A percentile compares a stretch with the other conserved stretches of the same genome.
These are phyloP conservation scores for Serendipita sp. DNA, from an alignment of 768 basidiomycete genomes.

Conservation along the genomic window DNA sequence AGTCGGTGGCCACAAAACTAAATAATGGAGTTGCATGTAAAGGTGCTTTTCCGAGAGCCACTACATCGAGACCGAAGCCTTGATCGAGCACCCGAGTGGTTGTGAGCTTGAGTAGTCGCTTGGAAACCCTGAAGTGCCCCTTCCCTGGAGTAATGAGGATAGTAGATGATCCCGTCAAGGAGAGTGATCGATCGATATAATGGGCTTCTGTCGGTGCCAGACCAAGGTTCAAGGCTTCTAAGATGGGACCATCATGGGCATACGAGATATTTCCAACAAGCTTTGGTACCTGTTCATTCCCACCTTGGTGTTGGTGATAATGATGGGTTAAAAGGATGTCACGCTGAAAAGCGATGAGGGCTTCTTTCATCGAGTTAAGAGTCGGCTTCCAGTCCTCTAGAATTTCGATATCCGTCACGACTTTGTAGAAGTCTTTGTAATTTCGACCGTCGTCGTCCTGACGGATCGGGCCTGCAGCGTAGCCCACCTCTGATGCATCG, in stretches of 20 bases:
- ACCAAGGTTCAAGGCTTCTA: conserved; percentile 86
- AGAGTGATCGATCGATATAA: conserved; percentile 87
- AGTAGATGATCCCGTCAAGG: conserved; percentile 69
- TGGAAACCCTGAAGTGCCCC: conserved; percentile 84
- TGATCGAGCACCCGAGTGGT: conserved; percentile 89
- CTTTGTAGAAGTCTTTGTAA: conserved; percentile 93
- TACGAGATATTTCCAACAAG: conserved; percentile 64
- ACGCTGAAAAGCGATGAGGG: conserved; percentile 80
- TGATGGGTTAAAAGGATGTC: conserved; percentile 85
- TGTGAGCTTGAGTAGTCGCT: conserved; percentile 74
- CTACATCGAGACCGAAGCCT: conserved; percentile 76
- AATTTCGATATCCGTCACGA: conserved; percentile 84
- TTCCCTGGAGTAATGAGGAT: conserved; percentile 86
- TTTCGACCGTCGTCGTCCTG: conserved; percentile 50
- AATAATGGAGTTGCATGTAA: conserved; percentile 89
- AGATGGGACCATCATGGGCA: conserved; percentile 88
- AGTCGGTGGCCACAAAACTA: conserved; percentile 45
- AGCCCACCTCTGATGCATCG: conserved; percentile 60
- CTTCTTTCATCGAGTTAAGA: conserved; percentile 70
- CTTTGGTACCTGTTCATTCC: conserved; percentile 36
- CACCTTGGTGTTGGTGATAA: conserved; percentile 44
- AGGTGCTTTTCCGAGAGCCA: conserved; percentile 80
- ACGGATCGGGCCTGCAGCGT: conserved; percentile 68
- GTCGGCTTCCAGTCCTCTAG: conserved; percentile 78
- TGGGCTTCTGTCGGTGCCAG: conserved; percentile 88